A percentile compares a stretch with the other conserved stretches of the same genome.
phyloP scores from a whole-genome alignment of 23 red algal genomes.

The Pyropia yezoensis region DNA sequence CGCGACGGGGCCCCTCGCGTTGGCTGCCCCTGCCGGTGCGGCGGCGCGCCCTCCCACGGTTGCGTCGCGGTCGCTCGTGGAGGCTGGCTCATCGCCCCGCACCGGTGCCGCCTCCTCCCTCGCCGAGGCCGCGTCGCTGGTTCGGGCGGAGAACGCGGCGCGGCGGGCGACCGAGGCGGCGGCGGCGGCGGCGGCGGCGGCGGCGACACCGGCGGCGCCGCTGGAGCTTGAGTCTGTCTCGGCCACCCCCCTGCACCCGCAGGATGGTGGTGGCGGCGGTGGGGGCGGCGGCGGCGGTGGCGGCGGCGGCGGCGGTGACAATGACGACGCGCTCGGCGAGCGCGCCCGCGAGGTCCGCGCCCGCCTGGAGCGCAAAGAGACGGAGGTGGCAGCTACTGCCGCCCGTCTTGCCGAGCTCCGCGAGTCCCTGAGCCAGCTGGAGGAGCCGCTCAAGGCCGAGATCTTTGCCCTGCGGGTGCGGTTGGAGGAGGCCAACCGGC shows the following conservation, averaged over 20 bases:
- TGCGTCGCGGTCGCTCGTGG: too few species aligned
- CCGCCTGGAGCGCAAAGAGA: conserved; percentile 32
- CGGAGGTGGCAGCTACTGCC: conserved; percentile 21
- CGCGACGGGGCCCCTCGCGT: too few species aligned
- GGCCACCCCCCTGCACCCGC: not conserved
- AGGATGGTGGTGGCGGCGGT: too few species aligned
- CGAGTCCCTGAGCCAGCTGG: conserved; percentile 46
- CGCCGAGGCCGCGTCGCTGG: not conserved
- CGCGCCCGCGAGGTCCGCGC: conserved; percentile 25
- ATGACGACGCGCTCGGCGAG: conserved; percentile 48
- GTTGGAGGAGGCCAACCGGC: conserved; percentile 41
- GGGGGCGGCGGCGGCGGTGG: too few species aligned
- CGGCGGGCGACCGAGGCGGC: not conserved
- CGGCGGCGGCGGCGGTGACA: conserved; percentile 15
- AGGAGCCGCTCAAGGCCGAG: conserved; percentile 61
- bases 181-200: not conserved
- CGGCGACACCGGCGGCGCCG: not conserved
- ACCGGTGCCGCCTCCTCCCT: not conserved
- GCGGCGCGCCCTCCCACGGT: too few species aligned
- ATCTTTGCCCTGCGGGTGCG: conserved; percentile 45
- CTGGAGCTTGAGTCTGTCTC: conserved; percentile 38
- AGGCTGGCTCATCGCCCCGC: too few species aligned
- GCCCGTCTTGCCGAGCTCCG: conserved; percentile 32
- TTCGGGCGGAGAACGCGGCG: not conserved
- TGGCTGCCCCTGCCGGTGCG: too few species aligned